Evolutionary conservation across 441 rosid species (phyloP), one percentile per base, ranked within the genome.

Genomic region (California macrophylla): DNA sequence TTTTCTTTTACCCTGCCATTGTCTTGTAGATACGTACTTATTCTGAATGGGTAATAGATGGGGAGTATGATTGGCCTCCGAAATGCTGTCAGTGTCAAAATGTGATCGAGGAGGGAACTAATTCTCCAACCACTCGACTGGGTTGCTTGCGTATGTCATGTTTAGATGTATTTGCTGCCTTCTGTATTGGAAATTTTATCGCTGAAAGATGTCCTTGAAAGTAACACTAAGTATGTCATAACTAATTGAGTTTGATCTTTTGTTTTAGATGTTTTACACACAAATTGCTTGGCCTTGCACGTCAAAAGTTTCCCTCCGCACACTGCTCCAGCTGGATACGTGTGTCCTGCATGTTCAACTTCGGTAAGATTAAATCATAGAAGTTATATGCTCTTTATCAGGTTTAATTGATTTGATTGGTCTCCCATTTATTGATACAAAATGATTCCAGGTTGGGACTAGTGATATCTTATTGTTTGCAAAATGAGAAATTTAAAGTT

Each of bases 21-120:
- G 36, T 70, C 72, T 61, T 79, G 60, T 79, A 94, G 99, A 80
- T 94, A 34, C 91, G 88, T 26, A 87, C 99, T 18, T 94, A 94
- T 85, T 94, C 99, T n/a, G 99, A 94, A 70, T 94, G 99, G 98
- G 98, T 94, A 68, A 94, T 90, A 80, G 99, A 94, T 74, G 99
- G 93, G 72, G 99, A 89, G 74, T 92, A 94, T 79, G 97, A 94
- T 65, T 92, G 94, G 92, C 97, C 98, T 72, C 84, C 88, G 12
- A 92, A 85, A 77, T 94, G 99, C 79, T 90, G 98, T 77, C 83
- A 82, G 6, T 94, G 99, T 81, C 93, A 85, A 78, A 79, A 76
- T 67, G 77, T 78, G 13, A 85, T 94, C 67, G 92, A 85, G 54
- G 98, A 90, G 79, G 93, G 84, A 71, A 72, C 69, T 60, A 85